phyloP scores from a whole-genome alignment of 768 basidiomycete genomes.

The Exidia glandulosa region DNA sequence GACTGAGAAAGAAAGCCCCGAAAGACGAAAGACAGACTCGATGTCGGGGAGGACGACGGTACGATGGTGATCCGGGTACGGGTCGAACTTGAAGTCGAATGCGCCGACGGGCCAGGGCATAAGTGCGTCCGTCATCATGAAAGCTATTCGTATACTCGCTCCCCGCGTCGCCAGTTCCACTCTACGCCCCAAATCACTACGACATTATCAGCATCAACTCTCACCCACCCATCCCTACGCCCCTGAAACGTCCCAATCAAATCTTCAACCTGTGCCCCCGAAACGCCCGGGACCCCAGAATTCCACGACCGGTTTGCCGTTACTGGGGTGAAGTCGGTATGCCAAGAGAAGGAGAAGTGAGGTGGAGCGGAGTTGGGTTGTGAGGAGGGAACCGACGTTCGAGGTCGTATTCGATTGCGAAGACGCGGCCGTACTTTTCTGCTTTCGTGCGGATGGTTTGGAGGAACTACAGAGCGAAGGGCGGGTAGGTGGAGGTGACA shows the following conservation, averaged over 20 bases:
- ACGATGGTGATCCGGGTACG: not conserved
- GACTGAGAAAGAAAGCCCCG: no score
- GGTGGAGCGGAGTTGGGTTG: not conserved
- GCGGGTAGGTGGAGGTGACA: no score
- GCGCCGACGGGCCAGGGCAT: not conserved
- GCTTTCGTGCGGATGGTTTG: not conserved
- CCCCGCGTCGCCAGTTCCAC: not conserved
- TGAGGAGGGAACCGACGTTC: not conserved
- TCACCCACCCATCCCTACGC: not conserved
- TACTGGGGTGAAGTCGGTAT: not conserved
- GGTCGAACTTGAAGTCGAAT: not conserved
- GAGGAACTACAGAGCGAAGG: not conserved
- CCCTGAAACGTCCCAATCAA: not conserved
- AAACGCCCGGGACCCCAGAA: not conserved
- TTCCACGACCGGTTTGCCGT: not conserved
- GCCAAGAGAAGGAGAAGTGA: not conserved
- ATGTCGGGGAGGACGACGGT: not conserved
- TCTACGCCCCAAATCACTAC: not conserved
- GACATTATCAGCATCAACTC: not conserved
- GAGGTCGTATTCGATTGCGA: not conserved
- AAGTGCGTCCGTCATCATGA: not conserved
- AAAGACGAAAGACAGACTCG: not conserved
- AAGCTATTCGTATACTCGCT: not conserved
- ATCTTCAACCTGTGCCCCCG: not conserved
- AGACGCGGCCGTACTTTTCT: no score